A percentile compares a stretch with the other conserved stretches of the same genome.
These are phyloP conservation scores for Apium graveolens DNA, from an alignment of 129 eudicot species.

Conservation along the genomic window DNA sequence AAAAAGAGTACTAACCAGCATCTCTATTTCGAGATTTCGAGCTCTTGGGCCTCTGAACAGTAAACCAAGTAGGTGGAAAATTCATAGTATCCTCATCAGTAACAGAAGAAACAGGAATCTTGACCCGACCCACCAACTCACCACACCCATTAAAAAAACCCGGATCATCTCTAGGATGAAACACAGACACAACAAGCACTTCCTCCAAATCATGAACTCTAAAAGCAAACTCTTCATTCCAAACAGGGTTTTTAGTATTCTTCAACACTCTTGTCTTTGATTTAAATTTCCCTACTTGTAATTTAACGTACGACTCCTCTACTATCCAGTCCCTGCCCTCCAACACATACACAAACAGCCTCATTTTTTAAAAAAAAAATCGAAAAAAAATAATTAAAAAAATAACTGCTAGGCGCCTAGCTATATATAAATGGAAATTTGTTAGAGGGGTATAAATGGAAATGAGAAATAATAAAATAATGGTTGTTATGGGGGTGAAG, in stretches of 20 bases:
- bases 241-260: constrained; percentile 48
- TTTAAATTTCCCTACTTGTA: constrained; percentile 59
- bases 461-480: constrained; percentile 10
- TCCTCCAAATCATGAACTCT: constrained; percentile 53
- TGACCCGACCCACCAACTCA: constrained; percentile 67
- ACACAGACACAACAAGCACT: constrained; percentile 56
- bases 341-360: constrained; percentile 63
- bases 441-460: constrained; percentile 11
- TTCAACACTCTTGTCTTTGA: constrained; percentile 55
- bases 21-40: constrained; percentile 26
- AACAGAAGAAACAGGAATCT: constrained; percentile 59
- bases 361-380: constrained; percentile 32
- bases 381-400: too few relatives aligned
- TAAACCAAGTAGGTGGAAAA: constrained; percentile 75
- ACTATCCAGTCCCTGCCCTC: constrained; percentile 51
- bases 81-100: constrained; percentile 54
- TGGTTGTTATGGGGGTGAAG: constrained; percentile 4
- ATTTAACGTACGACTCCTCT: constrained; percentile 43
- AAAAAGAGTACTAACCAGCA: constrained; percentile 44
- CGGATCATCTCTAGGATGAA: constrained; percentile 29
- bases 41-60: constrained; percentile 40
- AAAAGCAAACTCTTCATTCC: constrained; percentile 93
- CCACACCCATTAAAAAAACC: constrained; percentile 35
- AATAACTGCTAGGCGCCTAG: background rate
- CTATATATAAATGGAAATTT: background rate